A percentile compares a stretch with the other conserved stretches of the same genome.
These are phyloP conservation scores for Yamadazyma spencermartinsiae DNA, from an alignment of 1,139 yeast species.

Conservation along the genomic window DNA sequence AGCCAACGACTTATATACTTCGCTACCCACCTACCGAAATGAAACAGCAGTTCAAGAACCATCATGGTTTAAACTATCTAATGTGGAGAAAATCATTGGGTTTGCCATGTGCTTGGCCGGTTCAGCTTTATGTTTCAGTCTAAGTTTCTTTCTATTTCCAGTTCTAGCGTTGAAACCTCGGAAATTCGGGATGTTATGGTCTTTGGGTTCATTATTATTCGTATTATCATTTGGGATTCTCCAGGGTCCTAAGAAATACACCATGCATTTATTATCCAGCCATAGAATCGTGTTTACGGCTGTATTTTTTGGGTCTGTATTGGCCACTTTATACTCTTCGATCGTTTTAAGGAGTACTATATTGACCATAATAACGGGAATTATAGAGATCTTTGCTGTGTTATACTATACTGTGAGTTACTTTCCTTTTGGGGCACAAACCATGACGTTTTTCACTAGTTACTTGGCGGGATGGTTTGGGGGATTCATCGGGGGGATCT, in stretches of 20 bases:
- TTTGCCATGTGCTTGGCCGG: conserved; percentile 78
- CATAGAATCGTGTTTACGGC: conserved; percentile 78
- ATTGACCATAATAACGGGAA: conserved; percentile 72
- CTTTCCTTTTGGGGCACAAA: conserved; percentile 93
- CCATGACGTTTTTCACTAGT: conserved; percentile 78
- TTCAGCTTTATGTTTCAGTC: conserved; percentile 72
- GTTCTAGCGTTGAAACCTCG: conserved; percentile 87
- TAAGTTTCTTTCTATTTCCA: conserved; percentile 84
- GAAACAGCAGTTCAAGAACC: conserved; percentile 40
- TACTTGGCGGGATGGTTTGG: conserved; percentile 76
- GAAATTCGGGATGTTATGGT: conserved; percentile 89
- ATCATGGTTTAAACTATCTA: conserved; percentile 59
- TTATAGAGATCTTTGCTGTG: conserved; percentile 80
- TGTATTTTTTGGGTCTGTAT: conserved; percentile 74
- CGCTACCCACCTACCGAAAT: conserved; percentile 38
- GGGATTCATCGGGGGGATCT: conserved; percentile 51
- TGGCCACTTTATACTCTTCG: conserved; percentile 61
- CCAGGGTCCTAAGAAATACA: conserved; percentile 86
- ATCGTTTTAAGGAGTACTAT: conserved; percentile 65
- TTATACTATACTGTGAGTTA: conserved; percentile 87
- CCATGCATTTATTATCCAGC: conserved; percentile 70
- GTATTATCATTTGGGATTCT: conserved; percentile 86
- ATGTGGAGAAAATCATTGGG: conserved; percentile 79
- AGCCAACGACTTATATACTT: conserved; percentile 43
- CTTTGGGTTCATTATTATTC: conserved; percentile 84